Evolutionary conservation across 129 eudicot genomes (phyloP), one percentile per base, ranked within the genome.

Genomic region (Saussurea involucrata): DNA sequence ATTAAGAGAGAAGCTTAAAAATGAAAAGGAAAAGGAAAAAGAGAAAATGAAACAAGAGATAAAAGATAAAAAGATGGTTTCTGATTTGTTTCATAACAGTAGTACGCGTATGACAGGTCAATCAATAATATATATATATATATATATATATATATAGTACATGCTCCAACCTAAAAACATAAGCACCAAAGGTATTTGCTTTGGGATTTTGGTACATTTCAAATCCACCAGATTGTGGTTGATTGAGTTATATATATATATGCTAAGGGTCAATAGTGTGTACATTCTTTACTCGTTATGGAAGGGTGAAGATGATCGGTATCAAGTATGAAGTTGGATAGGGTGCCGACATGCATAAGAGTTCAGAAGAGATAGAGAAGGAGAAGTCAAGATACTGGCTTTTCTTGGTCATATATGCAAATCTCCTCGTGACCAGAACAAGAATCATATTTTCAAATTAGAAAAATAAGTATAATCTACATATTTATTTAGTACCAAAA

Each of bases 351-450:
- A 74, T 46, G 68, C 46, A 32, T 58, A 57, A 40, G 20, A 63
- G 67, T 44, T 79, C 49, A 69, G 61, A 40, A 78, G 8, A 72
- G 66, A 83, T 66, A 71, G 85, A 80, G 84, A 84, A 76, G 72
- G 82, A 73, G 87, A 82, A 86, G 93, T 88, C 93, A 91, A 86
- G 82, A 74, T 53, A 80, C 86, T 32, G 82, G 75, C 75, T 40
- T 86, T 75, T 86, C 86, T 86, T 81, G 87, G 80, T 81, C 78
- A 76, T 80, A 85, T 86, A 61, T 86, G 86, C 85, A 77, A 68
- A 73, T 57, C 73, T 60, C 86, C 90, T 91, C 89, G 88, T 91
- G 88, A 89, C 76, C 86, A 83, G 75, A 87, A 82, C 75, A 85
- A 82, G 78, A 89, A 82, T 77, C 78, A 84, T 71, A 76, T 29